phyloP scores from a whole-genome alignment of 2,329 filamentous ascomycete species.

The Fusarium tupiense region DNA sequence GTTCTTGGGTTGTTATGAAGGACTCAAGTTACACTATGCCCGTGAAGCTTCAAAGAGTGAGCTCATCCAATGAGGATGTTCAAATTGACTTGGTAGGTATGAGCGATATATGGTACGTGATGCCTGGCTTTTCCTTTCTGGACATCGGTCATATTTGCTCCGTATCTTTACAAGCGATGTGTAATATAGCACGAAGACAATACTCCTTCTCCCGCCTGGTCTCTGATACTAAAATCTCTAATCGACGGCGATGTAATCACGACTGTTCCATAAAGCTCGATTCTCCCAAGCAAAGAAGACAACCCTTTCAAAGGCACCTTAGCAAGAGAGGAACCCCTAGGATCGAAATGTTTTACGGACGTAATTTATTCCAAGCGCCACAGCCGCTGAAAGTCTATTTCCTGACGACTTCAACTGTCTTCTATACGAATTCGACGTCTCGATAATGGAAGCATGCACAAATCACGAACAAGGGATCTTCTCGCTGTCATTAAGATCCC shows the following conservation, averaged over 20 bases:
- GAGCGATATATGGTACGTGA: background rate
- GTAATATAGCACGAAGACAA: background rate
- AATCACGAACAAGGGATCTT: background rate
- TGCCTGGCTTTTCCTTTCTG: too few species aligned
- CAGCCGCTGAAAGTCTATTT: background rate
- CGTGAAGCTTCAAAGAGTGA: background rate
- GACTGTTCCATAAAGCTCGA: background rate
- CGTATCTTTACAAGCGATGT: too few species aligned
- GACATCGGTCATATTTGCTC: background rate
- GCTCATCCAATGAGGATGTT: background rate
- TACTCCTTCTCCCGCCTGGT: background rate
- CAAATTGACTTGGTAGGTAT: rapidly evolving
- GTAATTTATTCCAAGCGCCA: too few species aligned
- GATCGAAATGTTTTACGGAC: background rate
- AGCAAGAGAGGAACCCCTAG: background rate
- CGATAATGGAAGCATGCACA: background rate
- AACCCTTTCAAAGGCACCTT: rapidly evolving
- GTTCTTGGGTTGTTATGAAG: conserved; percentile 28
- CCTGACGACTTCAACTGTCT: background rate
- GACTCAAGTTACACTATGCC: conserved; percentile 12
- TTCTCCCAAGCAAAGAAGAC: background rate
- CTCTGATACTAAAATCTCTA: too few species aligned
- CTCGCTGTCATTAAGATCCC: background rate
- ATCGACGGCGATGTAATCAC: background rate
- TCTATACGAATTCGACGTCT: background rate